A percentile compares a stretch with the other conserved stretches of the same genome.
phyloP scores from a whole-genome alignment of 2,329 filamentous ascomycete genomes.

The Talaromyces sp. region DNA sequence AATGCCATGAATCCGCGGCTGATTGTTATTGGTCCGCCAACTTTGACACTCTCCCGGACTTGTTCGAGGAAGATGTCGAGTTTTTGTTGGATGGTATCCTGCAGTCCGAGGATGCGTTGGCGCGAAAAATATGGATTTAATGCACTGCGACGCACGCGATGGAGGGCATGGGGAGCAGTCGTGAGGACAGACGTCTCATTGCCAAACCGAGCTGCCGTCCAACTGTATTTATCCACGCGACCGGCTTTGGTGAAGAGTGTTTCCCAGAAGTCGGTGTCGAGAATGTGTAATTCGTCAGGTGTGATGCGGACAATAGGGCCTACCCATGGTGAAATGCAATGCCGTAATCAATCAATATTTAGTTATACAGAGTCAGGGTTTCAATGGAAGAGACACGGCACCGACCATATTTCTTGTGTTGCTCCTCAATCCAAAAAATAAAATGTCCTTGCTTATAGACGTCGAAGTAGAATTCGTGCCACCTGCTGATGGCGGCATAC shows the following conservation, averaged over 20 bases:
- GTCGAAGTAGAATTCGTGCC: constrained; percentile 3
- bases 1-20: constrained; percentile 13
- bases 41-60: too few relatives aligned
- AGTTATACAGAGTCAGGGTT: neutral
- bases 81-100: constrained; percentile 8
- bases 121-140: constrained; percentile 17
- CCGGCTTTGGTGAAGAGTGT: constrained; percentile 2
- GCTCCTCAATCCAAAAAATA: neutral
- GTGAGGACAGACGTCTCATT: constrained; percentile 2
- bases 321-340: neutral
- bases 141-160: constrained; percentile 10
- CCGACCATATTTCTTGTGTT: neutral
- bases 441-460: neutral
- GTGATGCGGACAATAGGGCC: constrained; percentile 1
- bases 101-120: constrained; percentile 4
- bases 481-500: neutral
- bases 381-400: neutral
- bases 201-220: constrained; percentile 15
- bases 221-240: constrained; percentile 11
- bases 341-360: neutral
- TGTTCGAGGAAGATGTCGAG: constrained; percentile 1
- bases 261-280: constrained; percentile 9
- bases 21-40: constrained; percentile 3
- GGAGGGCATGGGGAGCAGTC: neutral
- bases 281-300: constrained; percentile 14